phyloP scores from a whole-genome alignment of 495 filamentous ascomycete genomes.

The Lophium mytilinum region DNA sequence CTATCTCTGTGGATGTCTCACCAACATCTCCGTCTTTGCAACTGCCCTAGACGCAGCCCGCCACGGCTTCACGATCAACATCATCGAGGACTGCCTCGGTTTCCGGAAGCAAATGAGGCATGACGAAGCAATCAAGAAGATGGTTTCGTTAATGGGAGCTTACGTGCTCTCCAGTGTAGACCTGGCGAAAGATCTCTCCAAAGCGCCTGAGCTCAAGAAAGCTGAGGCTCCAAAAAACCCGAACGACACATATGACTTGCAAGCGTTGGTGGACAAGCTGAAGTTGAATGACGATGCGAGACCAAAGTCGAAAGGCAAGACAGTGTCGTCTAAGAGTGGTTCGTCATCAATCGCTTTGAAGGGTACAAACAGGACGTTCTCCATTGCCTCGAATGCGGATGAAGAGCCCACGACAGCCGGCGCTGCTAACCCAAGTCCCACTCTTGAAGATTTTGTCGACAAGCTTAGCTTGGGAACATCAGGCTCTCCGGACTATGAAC shows the following conservation, averaged over 20 bases:
- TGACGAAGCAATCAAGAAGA: constrained; percentile 64
- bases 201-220: neutral
- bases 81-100: constrained; percentile 85
- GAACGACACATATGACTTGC: constrained; percentile 10
- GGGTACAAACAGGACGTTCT: constrained; percentile 10
- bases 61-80: constrained; percentile 74
- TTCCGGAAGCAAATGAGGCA: constrained; percentile 68
- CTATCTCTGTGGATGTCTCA: constrained; percentile 85
- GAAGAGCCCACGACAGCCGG: constrained; percentile 5
- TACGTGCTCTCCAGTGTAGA: constrained; percentile 52
- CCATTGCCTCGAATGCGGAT: constrained; percentile 10
- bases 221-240: neutral
- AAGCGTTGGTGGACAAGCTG: constrained; percentile 6
- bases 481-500: neutral
- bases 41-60: constrained; percentile 85
- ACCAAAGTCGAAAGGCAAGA: neutral
- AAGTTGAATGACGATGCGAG: constrained; percentile 1
- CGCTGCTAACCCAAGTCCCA: constrained; percentile 10
- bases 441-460: constrained; percentile 21
- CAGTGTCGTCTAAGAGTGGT: neutral
- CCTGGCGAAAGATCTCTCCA: constrained; percentile 31
- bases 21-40: constrained; percentile 83
- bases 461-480: constrained; percentile 9
- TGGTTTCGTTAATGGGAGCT: constrained; percentile 69
- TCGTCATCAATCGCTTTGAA: constrained; percentile 8